Evolutionary conservation across 495 filamentous ascomycete genomes (phyloP), one percentile per base, ranked within the genome.

Genomic region (Lasiosphaeria hispida): DNA sequence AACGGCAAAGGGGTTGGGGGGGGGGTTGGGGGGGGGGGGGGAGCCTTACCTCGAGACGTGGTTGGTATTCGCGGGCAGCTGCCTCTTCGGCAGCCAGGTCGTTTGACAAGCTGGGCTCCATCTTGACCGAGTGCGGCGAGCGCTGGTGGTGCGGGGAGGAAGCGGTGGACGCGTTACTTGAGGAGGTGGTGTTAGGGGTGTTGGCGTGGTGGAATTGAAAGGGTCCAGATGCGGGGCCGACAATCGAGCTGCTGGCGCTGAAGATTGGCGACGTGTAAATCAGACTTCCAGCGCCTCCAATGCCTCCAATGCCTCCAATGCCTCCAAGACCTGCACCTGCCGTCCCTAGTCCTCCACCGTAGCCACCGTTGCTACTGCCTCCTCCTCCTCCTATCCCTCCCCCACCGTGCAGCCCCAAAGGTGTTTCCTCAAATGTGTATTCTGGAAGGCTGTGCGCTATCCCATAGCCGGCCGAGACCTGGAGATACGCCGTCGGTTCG

Each of bases 41-140:
- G 23, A 62, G 2, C 39, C 76, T 67, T 72, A 90, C 89, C 78
- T 83, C 72, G 39, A 85, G 72, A 49, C 85, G 76, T 0, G 88
- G 85, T 57, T 89, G 82, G 62, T 86, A 92, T 45, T 86, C 80
- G 57, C 75, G 67, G 7, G 83, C 82, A 19, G 82, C 74, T 42
- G 77, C 80, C 67, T 84, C 77, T 57, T 85, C 77, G 59, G 77
- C 80, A 18, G 72, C 69, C 10, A 82, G 53, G 59, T 83, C 79
- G 47, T 70, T 63, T 43, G 23, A 30, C 23, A 63, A 44, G 45
- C 66, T 67, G 15, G 62, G 57, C 35, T 75, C 72, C 67, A 80
- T 80, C 62, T 77, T 77, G 65, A 69, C 57, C 36, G 50, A 59
- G 44, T 37, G 44, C 48, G 4, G 54, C 52, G 33, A 57, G 23